phyloP scores from a whole-genome alignment of 306 rosid genomes.

The Urtica urens region DNA sequence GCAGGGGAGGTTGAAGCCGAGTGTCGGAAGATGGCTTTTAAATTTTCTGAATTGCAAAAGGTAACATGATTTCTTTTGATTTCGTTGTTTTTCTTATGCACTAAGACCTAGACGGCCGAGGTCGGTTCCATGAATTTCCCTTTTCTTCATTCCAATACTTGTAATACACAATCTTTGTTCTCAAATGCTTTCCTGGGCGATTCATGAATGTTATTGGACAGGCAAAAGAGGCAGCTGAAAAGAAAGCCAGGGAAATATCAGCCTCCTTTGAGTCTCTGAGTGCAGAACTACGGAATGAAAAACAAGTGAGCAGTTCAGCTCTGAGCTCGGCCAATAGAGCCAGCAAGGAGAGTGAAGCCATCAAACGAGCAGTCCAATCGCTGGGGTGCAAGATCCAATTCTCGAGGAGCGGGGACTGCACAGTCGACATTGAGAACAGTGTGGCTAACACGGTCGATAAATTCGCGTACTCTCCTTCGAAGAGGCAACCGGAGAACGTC shows the following conservation, averaged over 20 bases:
- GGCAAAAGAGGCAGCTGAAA: slow-evolving; percentile 82
- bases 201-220: slow-evolving; percentile 25
- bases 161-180: too few relatives aligned
- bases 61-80: slow-evolving; percentile 20
- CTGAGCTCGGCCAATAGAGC: slow-evolving; percentile 36
- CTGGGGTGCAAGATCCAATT: slow-evolving; percentile 77
- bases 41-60: slow-evolving; percentile 61
- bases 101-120: too few relatives aligned
- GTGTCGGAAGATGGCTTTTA: slow-evolving; percentile 48
- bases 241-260: slow-evolving; percentile 50
- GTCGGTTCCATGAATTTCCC: too few relatives aligned
- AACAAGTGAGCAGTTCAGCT: slow-evolving; percentile 53
- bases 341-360: slow-evolving; percentile 60
- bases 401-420: slow-evolving; percentile 58
- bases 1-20: slow-evolving; percentile 65
- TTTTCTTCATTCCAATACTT: not conserved
- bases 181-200: not conserved
- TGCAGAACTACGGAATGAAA: slow-evolving; percentile 56
- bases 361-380: slow-evolving; percentile 80
- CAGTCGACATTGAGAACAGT: slow-evolving; percentile 52
- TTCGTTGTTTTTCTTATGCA: not conserved
- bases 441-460: slow-evolving; percentile 27
- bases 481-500: slow-evolving; percentile 25
- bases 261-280: slow-evolving; percentile 45
- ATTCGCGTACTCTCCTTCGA: slow-evolving; percentile 23